Percentiles rank a stretch among this genome's conserved stretches.
Conservation (phyloP, 345 rosid genomes). For the Eucalyptus polyanthemos region DNA sequence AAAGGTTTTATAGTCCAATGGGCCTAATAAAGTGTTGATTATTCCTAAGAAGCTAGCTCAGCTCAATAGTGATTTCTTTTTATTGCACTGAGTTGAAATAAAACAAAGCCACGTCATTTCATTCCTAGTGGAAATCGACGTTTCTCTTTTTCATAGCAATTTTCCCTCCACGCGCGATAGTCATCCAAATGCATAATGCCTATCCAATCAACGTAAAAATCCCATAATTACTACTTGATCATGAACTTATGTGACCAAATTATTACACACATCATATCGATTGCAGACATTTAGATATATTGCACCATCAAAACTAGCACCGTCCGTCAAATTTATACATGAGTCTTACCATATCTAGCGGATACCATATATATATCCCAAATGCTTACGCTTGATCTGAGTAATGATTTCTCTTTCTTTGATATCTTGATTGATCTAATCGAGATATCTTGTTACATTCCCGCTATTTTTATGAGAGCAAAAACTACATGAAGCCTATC, state of each 20-base stretch:
- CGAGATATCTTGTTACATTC: neutral
- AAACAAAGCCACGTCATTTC: neutral
- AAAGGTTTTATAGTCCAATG: neutral
- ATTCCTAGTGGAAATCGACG: neutral
- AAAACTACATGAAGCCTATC: neutral
- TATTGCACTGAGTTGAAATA: neutral
- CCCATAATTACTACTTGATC: neutral
- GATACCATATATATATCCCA: neutral
- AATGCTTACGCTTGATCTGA: neutral
- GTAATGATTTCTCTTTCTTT: neutral
- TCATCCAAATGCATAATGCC: neutral
- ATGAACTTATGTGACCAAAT: neutral
- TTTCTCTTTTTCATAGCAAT: neutral
- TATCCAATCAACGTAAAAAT: neutral
- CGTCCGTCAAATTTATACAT: neutral
- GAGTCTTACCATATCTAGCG: neutral
- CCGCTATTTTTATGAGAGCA: neutral
- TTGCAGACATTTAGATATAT: neutral
- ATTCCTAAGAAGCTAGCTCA: neutral
- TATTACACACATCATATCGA: neutral
- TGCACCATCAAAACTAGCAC: neutral
- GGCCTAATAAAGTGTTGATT: neutral
- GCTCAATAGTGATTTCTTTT: neutral
- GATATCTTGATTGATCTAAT: neutral
- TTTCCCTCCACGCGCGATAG: neutral